Evolutionary conservation across 179 eudicot genomes (phyloP), one percentile per base, ranked within the genome.

Genomic region (Monotropa hypopitys): DNA sequence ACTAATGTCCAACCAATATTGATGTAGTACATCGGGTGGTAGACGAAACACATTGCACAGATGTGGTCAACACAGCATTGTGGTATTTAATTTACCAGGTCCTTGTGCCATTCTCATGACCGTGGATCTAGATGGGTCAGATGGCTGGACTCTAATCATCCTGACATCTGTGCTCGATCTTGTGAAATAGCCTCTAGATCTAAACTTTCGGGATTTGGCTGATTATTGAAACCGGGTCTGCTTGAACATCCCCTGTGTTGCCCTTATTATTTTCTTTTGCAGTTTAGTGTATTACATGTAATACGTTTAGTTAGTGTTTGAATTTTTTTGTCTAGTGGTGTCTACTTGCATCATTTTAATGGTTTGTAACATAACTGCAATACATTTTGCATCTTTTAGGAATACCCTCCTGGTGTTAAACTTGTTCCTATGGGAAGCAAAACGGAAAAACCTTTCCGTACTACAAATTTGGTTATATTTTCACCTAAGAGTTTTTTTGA

Each of bases 381-480:
- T 38, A 20, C 63, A 26, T 66, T 80, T 61, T 59, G 75, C 49
- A 33, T 78, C 42, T 61, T 82, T 46, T 75, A 94, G 99, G 99
- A 93, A 82, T 95, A 90, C 81, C 99, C 99, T 79, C 92, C 88
- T 45, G 97, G 99, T 62, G 86, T 93, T 68, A 84, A 81, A 78
- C 76, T 95, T 76, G 77, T 93, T 73, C 97, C 99, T 10, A 91
- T 95, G 97, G 80, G 82, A 83, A 95, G 99, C 82, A 90, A 90
- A 86, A 93, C 97, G 20, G 81, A 78, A 38, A 95, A 87, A 85
- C 99, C 99, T 79, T 95, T 86, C 80, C 86, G 50, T 77, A 93
- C 99, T 43, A 93, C 99, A 81, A 95, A 93, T 83, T 90, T 95
- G 89, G 85, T 91, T 78, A 85, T 95, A 74, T 81, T 93, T 87